These are phyloP conservation scores for Grosmannia huntii DNA, from an alignment of 2,329 filamentous ascomycete species.

Conservation along the genomic window DNA sequence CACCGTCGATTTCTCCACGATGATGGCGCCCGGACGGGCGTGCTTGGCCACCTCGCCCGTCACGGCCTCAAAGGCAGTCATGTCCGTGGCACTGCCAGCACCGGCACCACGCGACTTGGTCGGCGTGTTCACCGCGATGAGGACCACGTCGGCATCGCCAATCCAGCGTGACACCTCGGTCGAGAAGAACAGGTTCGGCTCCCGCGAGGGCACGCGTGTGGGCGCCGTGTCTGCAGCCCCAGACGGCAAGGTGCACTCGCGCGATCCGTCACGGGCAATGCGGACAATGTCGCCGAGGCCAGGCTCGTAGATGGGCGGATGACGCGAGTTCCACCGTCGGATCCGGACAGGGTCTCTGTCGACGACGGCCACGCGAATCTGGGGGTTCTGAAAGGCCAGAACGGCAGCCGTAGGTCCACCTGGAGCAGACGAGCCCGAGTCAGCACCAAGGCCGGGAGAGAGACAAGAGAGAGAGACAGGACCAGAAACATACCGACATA, in stretches of 20 bases:
- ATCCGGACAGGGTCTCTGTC: conserved; percentile 56
- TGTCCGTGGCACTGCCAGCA: conserved; percentile 58
- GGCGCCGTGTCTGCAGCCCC: conserved; percentile 17
- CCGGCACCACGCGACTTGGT: conserved; percentile 61
- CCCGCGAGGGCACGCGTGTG: conserved; percentile 28
- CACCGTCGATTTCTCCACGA: conserved; percentile 74
- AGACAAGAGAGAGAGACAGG: neutral
- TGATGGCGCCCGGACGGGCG: conserved; percentile 54
- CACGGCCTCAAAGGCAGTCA: conserved; percentile 59
- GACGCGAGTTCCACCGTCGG: conserved; percentile 57
- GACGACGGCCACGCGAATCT: conserved; percentile 61
- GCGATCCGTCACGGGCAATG: conserved; percentile 46
- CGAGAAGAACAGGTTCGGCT: conserved; percentile 61
- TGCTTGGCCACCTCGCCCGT: conserved; percentile 53
- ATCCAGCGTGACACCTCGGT: conserved; percentile 51
- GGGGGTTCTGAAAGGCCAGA: conserved; percentile 59
- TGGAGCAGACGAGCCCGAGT: conserved; percentile 15
- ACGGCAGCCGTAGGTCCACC: conserved; percentile 66
- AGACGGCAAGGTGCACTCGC: conserved; percentile 23
- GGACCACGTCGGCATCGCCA: conserved; percentile 55
- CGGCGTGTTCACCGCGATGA: conserved; percentile 69
- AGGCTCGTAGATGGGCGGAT: conserved; percentile 66
- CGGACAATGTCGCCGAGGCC: conserved; percentile 56
- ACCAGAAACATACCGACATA: conserved; percentile 47
- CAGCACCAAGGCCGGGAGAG: neutral